Evolutionary conservation across 1,139 yeast genomes (phyloP).

Genomic region (Tardiomyces blankii): DNA sequence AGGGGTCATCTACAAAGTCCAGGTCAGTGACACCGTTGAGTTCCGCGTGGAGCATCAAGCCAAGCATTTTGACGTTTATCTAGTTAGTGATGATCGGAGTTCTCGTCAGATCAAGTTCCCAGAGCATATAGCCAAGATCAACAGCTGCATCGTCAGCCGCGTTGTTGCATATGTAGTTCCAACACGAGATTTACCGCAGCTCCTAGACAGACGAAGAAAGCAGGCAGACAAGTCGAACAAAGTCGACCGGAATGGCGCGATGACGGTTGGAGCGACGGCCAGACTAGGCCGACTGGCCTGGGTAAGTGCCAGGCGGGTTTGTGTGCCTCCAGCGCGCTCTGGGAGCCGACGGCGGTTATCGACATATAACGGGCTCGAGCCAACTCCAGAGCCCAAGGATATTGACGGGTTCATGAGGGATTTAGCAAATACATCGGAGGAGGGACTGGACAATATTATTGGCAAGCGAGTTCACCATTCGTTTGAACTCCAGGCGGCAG

Average conservation of each 20-base stretch:
- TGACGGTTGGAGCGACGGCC: too few relatives aligned
- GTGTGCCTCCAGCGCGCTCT: neutral
- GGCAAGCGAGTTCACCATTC: neutral
- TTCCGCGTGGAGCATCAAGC: conserved; percentile 47
- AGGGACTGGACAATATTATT: neutral
- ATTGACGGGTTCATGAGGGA: neutral
- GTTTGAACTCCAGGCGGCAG: conserved; percentile 9
- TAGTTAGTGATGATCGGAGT: too few relatives aligned
- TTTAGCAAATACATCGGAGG: neutral
- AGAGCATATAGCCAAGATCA: too few relatives aligned
- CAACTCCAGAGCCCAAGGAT: neutral
- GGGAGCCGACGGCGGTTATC: neutral
- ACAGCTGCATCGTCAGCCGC: too few relatives aligned
- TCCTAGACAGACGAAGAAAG: too few relatives aligned
- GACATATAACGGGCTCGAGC: neutral
- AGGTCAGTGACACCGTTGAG: conserved; percentile 53
- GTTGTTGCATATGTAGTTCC: too few relatives aligned
- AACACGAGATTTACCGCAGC: too few relatives aligned
- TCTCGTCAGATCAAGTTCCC: too few relatives aligned
- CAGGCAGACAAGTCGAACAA: too few relatives aligned
- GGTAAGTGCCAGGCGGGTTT: neutral
- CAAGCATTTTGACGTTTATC: conserved; percentile 22
- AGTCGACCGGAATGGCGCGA: too few relatives aligned
- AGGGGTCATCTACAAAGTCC: conserved; percentile 50
- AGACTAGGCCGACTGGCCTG: too few relatives aligned